Conservation (phyloP, 2,329 filamentous ascomycete genomes). For the Huntiella savannae region DNA sequence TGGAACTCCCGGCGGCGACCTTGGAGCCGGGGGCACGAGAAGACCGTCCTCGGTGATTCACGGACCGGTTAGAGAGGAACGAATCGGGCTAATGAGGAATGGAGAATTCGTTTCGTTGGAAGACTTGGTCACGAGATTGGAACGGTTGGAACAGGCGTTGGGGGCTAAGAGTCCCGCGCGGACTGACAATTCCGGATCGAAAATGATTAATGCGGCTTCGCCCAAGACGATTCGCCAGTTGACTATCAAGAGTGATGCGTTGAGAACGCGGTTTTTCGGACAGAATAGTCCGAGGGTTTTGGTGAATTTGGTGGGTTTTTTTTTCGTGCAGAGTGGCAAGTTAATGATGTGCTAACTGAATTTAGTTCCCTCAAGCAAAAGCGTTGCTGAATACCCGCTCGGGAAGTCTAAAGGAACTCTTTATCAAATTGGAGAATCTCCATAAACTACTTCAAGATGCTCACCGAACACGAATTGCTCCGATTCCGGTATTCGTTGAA, state of each 20-base stretch:
- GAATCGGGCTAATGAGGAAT: constrained; percentile 12
- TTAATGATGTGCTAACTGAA: not conserved
- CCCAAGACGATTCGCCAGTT: constrained; percentile 30
- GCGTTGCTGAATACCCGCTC: constrained; percentile 27
- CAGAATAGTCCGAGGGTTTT: constrained; percentile 34
- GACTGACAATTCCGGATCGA: constrained; percentile 16
- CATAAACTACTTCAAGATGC: constrained; percentile 29
- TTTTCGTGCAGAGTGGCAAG: not conserved
- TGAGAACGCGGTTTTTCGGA: constrained; percentile 32
- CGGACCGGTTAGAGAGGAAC: not conserved
- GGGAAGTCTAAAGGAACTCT: constrained; percentile 24
- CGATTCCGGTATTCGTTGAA: constrained; percentile 37
- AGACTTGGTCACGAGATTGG: constrained; percentile 30
- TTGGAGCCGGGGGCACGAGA: not conserved
- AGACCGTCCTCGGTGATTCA: no score
- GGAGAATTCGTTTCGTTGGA: constrained; percentile 21
- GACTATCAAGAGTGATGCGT: constrained; percentile 27
- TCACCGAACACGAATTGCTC: constrained; percentile 26
- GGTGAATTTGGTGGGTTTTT: constrained; percentile 29
- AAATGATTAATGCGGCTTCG: constrained; percentile 19
- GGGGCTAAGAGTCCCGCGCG: constrained; percentile 23
- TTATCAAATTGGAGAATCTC: constrained; percentile 27
- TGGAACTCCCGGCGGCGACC: not conserved
- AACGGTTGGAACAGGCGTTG: constrained; percentile 33
- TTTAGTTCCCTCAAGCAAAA: constrained; percentile 34